phyloP scores from a whole-genome alignment of 139 green algal species.

The Chlorella sp. region DNA sequence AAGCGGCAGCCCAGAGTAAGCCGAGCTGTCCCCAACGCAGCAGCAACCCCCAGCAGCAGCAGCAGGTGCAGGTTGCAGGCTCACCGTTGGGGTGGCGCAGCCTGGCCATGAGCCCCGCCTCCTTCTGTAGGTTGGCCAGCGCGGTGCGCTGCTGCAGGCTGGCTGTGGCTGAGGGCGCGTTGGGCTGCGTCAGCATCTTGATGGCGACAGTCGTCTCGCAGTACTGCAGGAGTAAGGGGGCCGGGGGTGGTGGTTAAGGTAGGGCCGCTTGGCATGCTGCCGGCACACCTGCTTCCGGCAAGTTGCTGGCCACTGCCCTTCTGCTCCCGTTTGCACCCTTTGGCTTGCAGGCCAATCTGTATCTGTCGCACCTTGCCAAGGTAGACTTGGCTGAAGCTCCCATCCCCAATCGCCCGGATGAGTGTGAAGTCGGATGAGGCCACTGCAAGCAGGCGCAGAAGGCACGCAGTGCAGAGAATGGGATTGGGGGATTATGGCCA shows the following conservation, averaged over 20 bases:
- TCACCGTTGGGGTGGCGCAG: constrained; percentile 59
- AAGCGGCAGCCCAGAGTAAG: too few species aligned
- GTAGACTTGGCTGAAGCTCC: neutral
- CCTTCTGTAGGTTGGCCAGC: constrained; percentile 27
- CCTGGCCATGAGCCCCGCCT: constrained; percentile 59
- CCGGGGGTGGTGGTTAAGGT: too few species aligned
- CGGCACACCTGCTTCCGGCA: too few species aligned
- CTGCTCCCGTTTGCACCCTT: too few species aligned
- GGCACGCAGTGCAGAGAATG: too few species aligned
- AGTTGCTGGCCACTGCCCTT: too few species aligned
- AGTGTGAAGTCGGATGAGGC: neutral
- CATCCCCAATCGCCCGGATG: neutral
- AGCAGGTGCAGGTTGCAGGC: too few species aligned
- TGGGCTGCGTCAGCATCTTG: constrained; percentile 1
- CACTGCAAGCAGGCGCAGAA: neutral
- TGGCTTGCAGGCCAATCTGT: too few species aligned
- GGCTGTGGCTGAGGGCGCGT: neutral
- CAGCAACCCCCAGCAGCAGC: neutral
- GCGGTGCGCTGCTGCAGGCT: neutral
- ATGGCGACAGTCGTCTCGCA: neutral
- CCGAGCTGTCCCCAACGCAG: neutral
- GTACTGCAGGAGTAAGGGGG: neutral
- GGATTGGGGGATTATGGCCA: neutral
- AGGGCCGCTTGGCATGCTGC: too few species aligned
- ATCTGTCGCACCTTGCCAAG: neutral